A percentile compares a stretch with the other conserved stretches of the same genome.
phyloP scores from a whole-genome alignment of 805 yeast species.

The Lipomyces starkeyi region DNA sequence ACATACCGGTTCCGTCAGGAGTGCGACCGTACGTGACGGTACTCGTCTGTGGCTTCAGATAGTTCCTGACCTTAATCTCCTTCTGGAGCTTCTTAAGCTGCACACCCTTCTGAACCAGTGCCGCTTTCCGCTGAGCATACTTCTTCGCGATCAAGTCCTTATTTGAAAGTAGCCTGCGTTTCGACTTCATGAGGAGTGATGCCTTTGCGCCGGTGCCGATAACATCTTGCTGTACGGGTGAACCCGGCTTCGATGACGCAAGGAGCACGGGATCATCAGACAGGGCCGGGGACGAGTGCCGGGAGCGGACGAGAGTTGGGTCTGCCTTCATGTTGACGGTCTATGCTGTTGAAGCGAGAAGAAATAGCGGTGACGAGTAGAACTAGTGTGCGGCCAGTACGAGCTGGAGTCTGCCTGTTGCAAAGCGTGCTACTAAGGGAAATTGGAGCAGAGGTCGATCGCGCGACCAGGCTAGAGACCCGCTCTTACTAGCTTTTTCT shows the following conservation, averaged over 20 bases:
- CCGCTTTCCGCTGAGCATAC: slow-evolving; percentile 35
- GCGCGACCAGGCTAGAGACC: not conserved
- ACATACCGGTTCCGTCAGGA: slow-evolving; percentile 44
- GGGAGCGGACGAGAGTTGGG: slow-evolving; percentile 28
- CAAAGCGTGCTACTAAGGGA: not conserved
- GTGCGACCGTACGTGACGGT: slow-evolving; percentile 42
- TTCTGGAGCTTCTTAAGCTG: slow-evolving; percentile 34
- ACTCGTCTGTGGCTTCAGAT: slow-evolving; percentile 31
- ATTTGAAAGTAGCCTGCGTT: slow-evolving; percentile 29
- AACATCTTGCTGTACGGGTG: not conserved
- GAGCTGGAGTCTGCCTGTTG: not conserved
- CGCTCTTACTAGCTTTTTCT: not conserved
- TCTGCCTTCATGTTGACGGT: slow-evolving; percentile 21
- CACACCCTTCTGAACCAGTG: slow-evolving; percentile 31
- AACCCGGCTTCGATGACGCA: not conserved
- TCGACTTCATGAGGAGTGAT: slow-evolving; percentile 33
- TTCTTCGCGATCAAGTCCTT: slow-evolving; percentile 35
- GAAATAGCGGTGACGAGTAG: not conserved
- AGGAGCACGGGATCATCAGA: slow-evolving; percentile 16
- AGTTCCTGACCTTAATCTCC: slow-evolving; percentile 31
- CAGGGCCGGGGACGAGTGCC: slow-evolving; percentile 29
- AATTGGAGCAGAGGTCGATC: not conserved
- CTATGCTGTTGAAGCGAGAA: not conserved
- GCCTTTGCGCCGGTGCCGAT: slow-evolving; percentile 24
- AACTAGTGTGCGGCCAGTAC: not conserved